Conservation (phyloP, 257 asterid species). For the Datura wrightii region DNA sequence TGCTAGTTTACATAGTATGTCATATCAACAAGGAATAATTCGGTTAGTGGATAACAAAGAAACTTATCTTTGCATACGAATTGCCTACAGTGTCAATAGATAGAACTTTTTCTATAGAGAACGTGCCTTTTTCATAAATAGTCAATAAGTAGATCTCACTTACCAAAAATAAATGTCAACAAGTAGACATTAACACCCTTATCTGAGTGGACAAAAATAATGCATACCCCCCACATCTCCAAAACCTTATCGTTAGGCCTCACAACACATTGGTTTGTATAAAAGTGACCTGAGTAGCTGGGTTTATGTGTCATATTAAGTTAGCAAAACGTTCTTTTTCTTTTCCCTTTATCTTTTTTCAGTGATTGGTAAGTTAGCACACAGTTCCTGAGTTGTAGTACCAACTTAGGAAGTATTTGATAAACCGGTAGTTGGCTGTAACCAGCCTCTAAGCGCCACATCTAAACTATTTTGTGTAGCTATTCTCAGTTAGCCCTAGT, state of each 20-base stretch:
- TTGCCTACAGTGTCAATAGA: not conserved
- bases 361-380: not conserved
- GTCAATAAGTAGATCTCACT: not conserved
- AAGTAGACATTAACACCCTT: constrained; percentile 1
- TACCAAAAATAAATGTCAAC: not conserved
- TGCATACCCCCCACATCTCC: constrained; percentile 11
- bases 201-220: not conserved
- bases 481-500: constrained; percentile 23
- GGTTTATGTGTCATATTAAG: not conserved
- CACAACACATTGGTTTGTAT: not conserved
- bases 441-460: not conserved
- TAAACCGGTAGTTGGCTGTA: not conserved
- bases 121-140: not conserved
- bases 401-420: not conserved
- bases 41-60: not conserved
- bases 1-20: constrained; percentile 7
- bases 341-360: not conserved
- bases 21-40: constrained; percentile 15
- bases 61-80: not conserved
- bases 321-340: not conserved
- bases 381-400: not conserved
- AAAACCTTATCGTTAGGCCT: not conserved
- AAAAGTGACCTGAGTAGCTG: not conserved
- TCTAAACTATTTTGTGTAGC: constrained; percentile 10
- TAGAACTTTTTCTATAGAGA: not conserved